Evolutionary conservation across 2,329 filamentous ascomycete species (phyloP).

Genomic region (Aureobasidium sp.): DNA sequence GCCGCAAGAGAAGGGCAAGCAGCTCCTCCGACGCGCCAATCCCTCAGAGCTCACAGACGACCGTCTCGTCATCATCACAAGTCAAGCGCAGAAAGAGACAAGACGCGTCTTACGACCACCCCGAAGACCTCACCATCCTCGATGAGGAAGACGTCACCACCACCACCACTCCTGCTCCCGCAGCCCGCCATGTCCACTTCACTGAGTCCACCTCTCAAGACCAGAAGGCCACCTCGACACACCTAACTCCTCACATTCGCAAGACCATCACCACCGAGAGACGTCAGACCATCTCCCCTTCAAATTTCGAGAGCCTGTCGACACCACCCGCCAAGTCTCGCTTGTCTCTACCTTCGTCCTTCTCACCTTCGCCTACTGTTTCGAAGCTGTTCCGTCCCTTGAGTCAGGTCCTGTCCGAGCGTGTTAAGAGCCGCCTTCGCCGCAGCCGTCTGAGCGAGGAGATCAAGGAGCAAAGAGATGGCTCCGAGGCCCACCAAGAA

Average conservation of each 20-base stretch:
- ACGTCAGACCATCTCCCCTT: conserved; percentile 27
- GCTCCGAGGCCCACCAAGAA: conserved; percentile 28
- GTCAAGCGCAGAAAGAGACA: conserved; percentile 18
- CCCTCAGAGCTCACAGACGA: conserved; percentile 1
- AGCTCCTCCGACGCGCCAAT: conserved; percentile 13
- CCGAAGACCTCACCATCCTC: conserved; percentile 1
- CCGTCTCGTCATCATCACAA: conserved; percentile 11
- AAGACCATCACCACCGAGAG: conserved; percentile 25
- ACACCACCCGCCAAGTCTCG: conserved; percentile 24
- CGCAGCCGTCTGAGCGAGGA: conserved; percentile 37
- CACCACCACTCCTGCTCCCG: conserved; percentile 16
- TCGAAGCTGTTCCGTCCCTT: conserved; percentile 26
- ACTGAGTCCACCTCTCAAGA: conserved; percentile 20
- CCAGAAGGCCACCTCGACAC: conserved; percentile 24
- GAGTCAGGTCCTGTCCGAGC: conserved; percentile 26
- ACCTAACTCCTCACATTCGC: conserved; percentile 28
- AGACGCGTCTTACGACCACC: conserved; percentile 11
- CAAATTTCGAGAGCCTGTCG: conserved; percentile 16
- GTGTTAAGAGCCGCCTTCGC: conserved; percentile 33
- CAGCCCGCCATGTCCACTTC: conserved; percentile 26
- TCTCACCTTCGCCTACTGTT: conserved; percentile 21
- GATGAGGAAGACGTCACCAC: conserved; percentile 8
- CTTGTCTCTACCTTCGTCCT: conserved; percentile 26
- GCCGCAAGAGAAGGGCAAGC: conserved; percentile 18
- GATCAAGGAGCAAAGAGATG: conserved; percentile 27